A percentile compares a stretch with the other conserved stretches of the same genome.
Evolutionary conservation across 192 early-diverging fungal species (phyloP).

Genomic region (Coemansia sp.): DNA sequence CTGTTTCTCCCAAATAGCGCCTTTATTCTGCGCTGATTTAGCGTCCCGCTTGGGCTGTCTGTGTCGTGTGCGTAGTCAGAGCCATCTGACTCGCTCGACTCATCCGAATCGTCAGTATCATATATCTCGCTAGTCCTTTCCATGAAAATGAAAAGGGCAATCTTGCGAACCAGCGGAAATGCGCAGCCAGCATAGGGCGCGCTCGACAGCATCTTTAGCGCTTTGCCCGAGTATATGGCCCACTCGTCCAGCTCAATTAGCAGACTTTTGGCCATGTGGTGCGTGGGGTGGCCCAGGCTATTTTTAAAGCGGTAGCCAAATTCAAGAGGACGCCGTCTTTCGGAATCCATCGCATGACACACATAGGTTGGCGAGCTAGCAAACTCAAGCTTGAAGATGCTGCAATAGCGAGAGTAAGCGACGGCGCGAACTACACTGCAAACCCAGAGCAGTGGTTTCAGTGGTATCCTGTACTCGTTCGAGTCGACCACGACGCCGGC

Average conservation of each 20-base stretch:
- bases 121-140: not conserved
- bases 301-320: not conserved
- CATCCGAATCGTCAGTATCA: not conserved
- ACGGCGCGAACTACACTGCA: not conserved
- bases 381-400: not conserved
- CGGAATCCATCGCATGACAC: not conserved
- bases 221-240: not conserved
- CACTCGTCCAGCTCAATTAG: not conserved
- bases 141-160: not conserved
- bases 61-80: no score
- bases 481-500: no score
- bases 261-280: not conserved
- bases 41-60: no score
- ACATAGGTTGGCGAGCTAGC: not conserved
- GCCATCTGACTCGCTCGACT: no score
- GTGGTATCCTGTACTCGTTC: not conserved
- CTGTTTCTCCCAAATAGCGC: no score
- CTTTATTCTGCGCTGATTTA: no score
- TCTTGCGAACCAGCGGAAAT: not conserved
- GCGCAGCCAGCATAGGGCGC: not conserved
- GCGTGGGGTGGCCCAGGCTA: not conserved
- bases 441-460: not conserved
- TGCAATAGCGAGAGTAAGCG: not conserved
- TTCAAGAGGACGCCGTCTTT: not conserved
- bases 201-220: no score